phyloP scores from a whole-genome alignment of 257 asterid species.

The Oldenlandia corymbosa region DNA sequence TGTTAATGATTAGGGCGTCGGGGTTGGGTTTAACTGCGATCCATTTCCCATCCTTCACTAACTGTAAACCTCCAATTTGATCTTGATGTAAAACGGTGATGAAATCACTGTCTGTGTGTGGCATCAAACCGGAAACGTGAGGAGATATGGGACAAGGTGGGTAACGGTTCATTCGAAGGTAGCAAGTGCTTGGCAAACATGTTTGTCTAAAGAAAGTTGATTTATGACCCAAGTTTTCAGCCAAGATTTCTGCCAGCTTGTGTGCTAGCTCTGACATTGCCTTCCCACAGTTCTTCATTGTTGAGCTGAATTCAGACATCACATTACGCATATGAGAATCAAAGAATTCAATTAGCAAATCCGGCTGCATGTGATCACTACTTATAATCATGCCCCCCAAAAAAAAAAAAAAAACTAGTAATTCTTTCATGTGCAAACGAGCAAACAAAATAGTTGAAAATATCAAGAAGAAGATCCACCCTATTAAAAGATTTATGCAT shows the following conservation, averaged over 20 bases:
- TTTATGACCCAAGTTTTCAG: conserved; percentile 45
- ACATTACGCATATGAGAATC: background rate
- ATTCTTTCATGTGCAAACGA: background rate
- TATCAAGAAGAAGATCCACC: too few species aligned
- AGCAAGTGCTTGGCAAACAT: conserved; percentile 52
- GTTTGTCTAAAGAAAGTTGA: conserved; percentile 42
- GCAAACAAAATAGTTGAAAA: too few species aligned
- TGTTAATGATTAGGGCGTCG: conserved; percentile 61
- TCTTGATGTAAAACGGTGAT: conserved; percentile 79
- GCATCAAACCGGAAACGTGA: conserved; percentile 51
- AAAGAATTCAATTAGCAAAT: too few species aligned
- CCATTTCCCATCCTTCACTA: conserved; percentile 71
- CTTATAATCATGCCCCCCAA: background rate
- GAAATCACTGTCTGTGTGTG: conserved; percentile 87
- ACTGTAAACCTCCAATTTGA: conserved; percentile 71
- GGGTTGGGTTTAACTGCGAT: conserved; percentile 77
- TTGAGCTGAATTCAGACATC: conserved; percentile 38
- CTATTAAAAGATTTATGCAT: too few species aligned
- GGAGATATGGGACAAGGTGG: conserved; percentile 57
- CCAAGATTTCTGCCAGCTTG: conserved; percentile 46
- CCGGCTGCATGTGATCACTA: background rate
- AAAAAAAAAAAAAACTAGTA: background rate
- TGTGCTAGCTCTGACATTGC: conserved; percentile 48
- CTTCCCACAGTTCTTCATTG: conserved; percentile 52
- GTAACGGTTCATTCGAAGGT: conserved; percentile 75